phyloP scores from a whole-genome alignment of 2,329 filamentous ascomycete genomes.

The Exophiala sp. region DNA sequence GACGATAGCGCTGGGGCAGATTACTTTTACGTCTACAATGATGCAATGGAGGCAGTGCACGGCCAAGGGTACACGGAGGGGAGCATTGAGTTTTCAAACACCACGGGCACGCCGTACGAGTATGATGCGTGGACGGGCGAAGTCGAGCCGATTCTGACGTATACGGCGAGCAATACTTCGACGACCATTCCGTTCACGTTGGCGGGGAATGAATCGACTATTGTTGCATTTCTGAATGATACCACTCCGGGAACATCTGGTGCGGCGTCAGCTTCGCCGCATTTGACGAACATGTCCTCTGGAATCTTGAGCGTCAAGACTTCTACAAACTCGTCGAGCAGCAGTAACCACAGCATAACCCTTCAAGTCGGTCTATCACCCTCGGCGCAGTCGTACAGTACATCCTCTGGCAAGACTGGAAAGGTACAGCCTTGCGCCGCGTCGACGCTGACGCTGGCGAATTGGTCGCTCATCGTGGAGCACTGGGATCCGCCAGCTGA shows the following conservation, averaged over 20 bases:
- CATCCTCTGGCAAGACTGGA: neutral
- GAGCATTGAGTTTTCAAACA: conserved; percentile 30
- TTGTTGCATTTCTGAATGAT: conserved; percentile 37
- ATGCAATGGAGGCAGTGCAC: conserved; percentile 23
- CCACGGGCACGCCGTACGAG: conserved; percentile 34
- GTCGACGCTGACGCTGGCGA: neutral
- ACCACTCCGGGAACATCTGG: neutral
- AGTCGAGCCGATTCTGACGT: conserved; percentile 33
- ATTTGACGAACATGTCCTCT: neutral
- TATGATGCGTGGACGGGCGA: conserved; percentile 46
- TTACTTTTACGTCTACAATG: conserved; percentile 44
- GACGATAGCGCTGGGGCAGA: conserved; percentile 29
- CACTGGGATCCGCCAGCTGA: neutral
- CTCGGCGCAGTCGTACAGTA: neutral
- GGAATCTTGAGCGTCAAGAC: neutral
- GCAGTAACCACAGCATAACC: neutral
- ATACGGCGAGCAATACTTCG: conserved; percentile 29
- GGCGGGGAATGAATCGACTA: conserved; percentile 39
- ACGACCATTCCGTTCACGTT: conserved; percentile 37
- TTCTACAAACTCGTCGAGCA: neutral
- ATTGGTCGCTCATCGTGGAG: neutral
- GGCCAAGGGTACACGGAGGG: conserved; percentile 26
- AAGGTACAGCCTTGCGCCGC: neutral
- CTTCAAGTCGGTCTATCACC: neutral
- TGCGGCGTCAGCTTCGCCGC: neutral